phyloP scores from a whole-genome alignment of 768 basidiomycete genomes.

The Boletus pseudopeckii region DNA sequence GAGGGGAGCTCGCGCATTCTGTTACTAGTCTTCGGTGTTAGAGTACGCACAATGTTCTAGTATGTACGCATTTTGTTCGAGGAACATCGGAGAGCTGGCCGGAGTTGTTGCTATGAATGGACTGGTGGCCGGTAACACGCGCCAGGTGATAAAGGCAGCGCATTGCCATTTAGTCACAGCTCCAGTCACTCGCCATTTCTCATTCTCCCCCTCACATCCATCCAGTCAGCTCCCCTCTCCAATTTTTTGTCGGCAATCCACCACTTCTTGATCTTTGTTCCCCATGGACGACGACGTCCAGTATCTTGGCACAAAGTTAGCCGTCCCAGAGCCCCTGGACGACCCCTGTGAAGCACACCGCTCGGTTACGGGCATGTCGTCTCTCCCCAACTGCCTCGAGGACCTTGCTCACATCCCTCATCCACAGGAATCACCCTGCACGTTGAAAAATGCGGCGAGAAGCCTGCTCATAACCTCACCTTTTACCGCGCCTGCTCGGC shows the following conservation, averaged over 20 bases:
- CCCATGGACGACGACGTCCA: conserved; percentile 60
- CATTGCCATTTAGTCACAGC: conserved; percentile 34
- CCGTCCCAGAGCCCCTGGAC: conserved; percentile 28
- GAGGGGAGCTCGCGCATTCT: neutral
- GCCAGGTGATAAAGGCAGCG: conserved; percentile 28
- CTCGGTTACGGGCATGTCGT: conserved; percentile 44
- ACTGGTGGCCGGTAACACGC: conserved; percentile 17
- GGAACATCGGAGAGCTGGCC: conserved; percentile 11
- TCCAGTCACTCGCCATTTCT: conserved; percentile 19
- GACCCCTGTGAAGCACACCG: conserved; percentile 25
- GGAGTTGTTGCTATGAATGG: conserved; percentile 26
- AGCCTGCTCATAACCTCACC: conserved; percentile 43
- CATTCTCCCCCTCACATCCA: conserved; percentile 13
- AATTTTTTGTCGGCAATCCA: neutral
- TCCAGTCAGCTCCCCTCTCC: neutral
- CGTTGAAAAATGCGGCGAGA: conserved; percentile 49
- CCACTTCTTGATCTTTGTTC: neutral
- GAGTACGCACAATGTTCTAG: conserved; percentile 23
- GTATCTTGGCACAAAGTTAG: conserved; percentile 47
- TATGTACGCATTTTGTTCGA: conserved; percentile 15
- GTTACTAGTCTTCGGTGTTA: conserved; percentile 16
- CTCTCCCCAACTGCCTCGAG: conserved; percentile 9
- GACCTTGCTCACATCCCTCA: conserved; percentile 8
- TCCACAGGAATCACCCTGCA: conserved; percentile 55
- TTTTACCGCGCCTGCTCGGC: conserved; percentile 51